Evolutionary conservation across 2,329 filamentous ascomycete species (phyloP).

Genomic region (Elsinoe perseae): DNA sequence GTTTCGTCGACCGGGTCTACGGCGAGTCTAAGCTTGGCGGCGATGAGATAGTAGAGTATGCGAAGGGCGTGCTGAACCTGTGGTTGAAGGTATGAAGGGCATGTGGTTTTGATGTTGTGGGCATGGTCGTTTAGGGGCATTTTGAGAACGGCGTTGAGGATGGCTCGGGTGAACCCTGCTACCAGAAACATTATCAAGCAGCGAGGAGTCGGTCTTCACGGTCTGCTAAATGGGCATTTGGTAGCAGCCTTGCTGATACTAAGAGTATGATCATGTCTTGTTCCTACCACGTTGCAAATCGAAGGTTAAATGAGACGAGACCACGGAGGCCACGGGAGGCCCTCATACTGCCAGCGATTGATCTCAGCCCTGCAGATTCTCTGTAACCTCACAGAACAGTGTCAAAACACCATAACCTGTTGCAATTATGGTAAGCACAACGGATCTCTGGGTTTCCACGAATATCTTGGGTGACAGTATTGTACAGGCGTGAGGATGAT

Average conservation of each 20-base stretch:
- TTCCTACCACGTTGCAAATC: not conserved
- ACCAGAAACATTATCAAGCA: not conserved
- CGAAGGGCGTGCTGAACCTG: slow-evolving; percentile 53
- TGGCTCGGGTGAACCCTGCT: not conserved
- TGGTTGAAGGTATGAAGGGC: slow-evolving; percentile 43
- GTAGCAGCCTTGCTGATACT: not conserved
- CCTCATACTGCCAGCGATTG: too few relatives aligned
- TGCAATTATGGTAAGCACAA: too few relatives aligned
- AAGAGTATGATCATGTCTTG: not conserved
- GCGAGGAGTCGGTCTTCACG: not conserved
- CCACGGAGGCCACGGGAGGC: too few relatives aligned
- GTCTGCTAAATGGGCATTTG: not conserved
- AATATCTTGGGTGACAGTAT: not conserved
- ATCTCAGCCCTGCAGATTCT: too few relatives aligned
- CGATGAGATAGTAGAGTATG: slow-evolving; percentile 93
- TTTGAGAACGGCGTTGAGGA: not conserved
- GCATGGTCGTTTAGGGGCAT: not conserved
- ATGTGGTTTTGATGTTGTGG: not conserved
- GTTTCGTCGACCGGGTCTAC: slow-evolving; percentile 90
- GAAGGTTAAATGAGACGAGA: too few relatives aligned
- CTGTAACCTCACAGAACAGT: too few relatives aligned
- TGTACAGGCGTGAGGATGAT: not conserved
- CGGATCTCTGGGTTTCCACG: too few relatives aligned
- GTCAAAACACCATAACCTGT: too few relatives aligned
- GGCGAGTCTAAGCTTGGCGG: slow-evolving; percentile 92